Percentiles rank a stretch among this genome's conserved stretches.
These are phyloP conservation scores for Polychytrium aggregatum DNA, from an alignment of 192 early-diverging fungal genomes.

Conservation along the genomic window DNA sequence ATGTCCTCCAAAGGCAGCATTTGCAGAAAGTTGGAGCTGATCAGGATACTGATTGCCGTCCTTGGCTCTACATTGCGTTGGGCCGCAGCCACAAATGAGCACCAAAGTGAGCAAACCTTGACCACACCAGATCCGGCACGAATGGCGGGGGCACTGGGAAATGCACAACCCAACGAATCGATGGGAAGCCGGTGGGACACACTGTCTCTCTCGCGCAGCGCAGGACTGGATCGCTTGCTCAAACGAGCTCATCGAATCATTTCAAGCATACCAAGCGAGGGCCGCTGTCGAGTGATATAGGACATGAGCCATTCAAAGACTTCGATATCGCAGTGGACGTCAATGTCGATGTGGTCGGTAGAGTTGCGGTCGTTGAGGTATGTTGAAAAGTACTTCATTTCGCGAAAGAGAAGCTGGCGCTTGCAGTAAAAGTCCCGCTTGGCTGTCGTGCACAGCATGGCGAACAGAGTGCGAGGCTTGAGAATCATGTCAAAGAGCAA, in stretches of 20 bases:
- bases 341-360: slow-evolving; percentile 30
- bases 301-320: slow-evolving; percentile 47
- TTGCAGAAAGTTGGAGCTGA: slow-evolving; percentile 40
- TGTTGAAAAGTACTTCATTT: slow-evolving; percentile 40
- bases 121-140: too few relatives aligned
- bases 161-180: too few relatives aligned
- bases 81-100: background rate
- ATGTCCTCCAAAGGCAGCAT: slow-evolving; percentile 32
- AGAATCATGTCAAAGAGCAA: background rate
- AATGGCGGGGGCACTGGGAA: too few relatives aligned
- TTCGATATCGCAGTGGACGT: slow-evolving; percentile 46
- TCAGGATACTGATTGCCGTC: slow-evolving; percentile 34
- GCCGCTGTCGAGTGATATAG: slow-evolving; percentile 23
- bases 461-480: background rate
- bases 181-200: too few relatives aligned
- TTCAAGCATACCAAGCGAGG: slow-evolving; percentile 17
- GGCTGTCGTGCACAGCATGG: slow-evolving; percentile 10
- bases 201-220: too few relatives aligned
- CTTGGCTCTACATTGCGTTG: slow-evolving; percentile 17
- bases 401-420: slow-evolving; percentile 19
- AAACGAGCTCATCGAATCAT: too few relatives aligned
- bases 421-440: slow-evolving; percentile 42
- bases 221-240: too few relatives aligned
- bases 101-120: too few relatives aligned
- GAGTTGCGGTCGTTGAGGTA: slow-evolving; percentile 17